Conservation (phyloP, 1,284 basidiomycete genomes). For the Ceratobasidium theobromae region DNA sequence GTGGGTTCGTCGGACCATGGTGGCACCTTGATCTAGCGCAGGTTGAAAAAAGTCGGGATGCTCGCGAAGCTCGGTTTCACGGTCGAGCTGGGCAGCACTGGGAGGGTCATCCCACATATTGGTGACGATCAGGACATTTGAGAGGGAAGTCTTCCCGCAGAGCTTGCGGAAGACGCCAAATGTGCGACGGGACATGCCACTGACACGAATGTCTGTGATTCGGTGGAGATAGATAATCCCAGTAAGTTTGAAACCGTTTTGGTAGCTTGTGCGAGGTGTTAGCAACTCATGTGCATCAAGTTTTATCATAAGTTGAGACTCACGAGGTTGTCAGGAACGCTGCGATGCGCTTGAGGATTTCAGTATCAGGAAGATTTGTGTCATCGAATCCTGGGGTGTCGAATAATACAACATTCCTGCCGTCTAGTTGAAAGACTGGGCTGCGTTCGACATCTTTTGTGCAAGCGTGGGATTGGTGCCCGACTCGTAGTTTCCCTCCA, state of each 20-base stretch:
- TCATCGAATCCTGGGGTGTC: conserved; percentile 42
- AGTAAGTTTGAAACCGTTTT: conserved; percentile 33
- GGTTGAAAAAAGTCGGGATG: conserved; percentile 1
- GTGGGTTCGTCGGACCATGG: neutral
- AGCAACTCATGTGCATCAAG: neutral
- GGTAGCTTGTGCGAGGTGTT: conserved; percentile 36
- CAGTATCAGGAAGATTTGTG: conserved; percentile 17
- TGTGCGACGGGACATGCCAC: conserved; percentile 15
- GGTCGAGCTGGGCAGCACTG: neutral
- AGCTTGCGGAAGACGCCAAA: conserved; percentile 31
- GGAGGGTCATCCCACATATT: conserved; percentile 39
- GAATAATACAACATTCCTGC: conserved; percentile 32
- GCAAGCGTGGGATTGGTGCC: neutral
- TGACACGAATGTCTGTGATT: conserved; percentile 33
- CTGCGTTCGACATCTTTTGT: conserved; percentile 7
- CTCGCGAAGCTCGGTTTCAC: neutral
- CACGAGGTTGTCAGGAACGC: conserved; percentile 21
- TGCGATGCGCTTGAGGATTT: conserved; percentile 27
- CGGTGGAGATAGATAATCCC: conserved; percentile 34
- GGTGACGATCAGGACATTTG: conserved; percentile 40
- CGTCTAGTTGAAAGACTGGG: conserved; percentile 1
- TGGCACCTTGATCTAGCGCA: neutral
- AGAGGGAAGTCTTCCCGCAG: conserved; percentile 26
- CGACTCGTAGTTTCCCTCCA: neutral
- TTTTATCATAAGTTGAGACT: neutral